Percentiles rank a stretch among this genome's conserved stretches.
Evolutionary conservation across 805 yeast species (phyloP).

Genomic region (Monosporozyma siamensis): DNA sequence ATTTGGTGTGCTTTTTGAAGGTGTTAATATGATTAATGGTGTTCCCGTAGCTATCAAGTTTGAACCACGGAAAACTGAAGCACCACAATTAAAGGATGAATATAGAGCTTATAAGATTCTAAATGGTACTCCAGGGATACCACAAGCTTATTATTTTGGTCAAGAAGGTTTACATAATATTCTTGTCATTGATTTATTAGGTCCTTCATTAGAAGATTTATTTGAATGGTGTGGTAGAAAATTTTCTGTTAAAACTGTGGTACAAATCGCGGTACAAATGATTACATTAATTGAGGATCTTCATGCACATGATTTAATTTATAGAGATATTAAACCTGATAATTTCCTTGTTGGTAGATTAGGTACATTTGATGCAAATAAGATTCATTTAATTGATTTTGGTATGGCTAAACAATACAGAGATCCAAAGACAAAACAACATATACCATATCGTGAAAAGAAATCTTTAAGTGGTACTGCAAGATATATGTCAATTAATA

Average conservation of each 20-base stretch:
- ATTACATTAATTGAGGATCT: constrained; percentile 74
- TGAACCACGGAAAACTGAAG: constrained; percentile 93
- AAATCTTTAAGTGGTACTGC: constrained; percentile 96
- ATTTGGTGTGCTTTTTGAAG: constrained; percentile 95
- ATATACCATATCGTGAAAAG: constrained; percentile 93
- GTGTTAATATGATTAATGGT: constrained; percentile 83
- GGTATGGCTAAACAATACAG: constrained; percentile 99
- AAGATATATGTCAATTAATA: constrained; percentile 95
- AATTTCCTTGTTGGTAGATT: constrained; percentile 91
- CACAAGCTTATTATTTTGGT: constrained; percentile 95
- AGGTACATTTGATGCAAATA: constrained; percentile 71
- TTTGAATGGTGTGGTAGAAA: constrained; percentile 98
- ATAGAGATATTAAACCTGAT: constrained; percentile 96
- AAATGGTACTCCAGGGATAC: constrained; percentile 76
- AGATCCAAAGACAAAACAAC: constrained; percentile 91
- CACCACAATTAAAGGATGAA: constrained; percentile 95
- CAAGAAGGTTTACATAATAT: constrained; percentile 97
- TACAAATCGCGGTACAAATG: constrained; percentile 93
- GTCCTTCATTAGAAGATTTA: constrained; percentile 91
- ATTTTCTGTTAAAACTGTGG: constrained; percentile 80
- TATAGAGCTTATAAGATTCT: constrained; percentile 89
- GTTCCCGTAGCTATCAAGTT: constrained; percentile 94
- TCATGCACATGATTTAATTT: constrained; percentile 84
- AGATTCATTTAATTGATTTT: constrained; percentile 85
- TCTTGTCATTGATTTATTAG: constrained; percentile 85